Percentiles rank a stretch among this genome's conserved stretches.
Conservation (phyloP, 2,329 filamentous ascomycete species). For the Purpureocillium takamizusanense region DNA sequence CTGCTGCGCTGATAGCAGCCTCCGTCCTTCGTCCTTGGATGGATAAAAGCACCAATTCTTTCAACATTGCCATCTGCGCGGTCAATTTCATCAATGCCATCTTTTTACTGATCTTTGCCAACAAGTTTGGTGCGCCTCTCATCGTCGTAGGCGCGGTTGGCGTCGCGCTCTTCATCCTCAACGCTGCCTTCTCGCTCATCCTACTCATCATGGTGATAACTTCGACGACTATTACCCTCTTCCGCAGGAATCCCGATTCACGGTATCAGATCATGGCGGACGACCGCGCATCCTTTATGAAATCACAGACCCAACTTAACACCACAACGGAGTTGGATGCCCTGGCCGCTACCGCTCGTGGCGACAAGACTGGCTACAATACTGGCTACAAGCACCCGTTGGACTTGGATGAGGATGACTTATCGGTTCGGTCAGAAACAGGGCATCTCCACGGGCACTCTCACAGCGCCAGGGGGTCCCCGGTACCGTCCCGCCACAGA, state of each 20-base stretch:
- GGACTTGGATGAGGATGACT: constrained; percentile 32
- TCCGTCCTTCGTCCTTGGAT: constrained; percentile 87
- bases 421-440: too few species aligned
- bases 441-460: too few species aligned
- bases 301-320: constrained; percentile 75
- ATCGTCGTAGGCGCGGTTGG: constrained; percentile 84
- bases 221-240: constrained; percentile 59
- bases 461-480: too few species aligned
- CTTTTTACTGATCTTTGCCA: constrained; percentile 81
- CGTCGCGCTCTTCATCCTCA: constrained; percentile 80
- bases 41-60: constrained; percentile 96
- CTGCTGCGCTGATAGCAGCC: constrained; percentile 64
- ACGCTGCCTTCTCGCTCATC: constrained; percentile 74
- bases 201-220: constrained; percentile 68
- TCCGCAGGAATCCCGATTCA: constrained; percentile 88
- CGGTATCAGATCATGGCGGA: constrained; percentile 96
- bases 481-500: too few species aligned
- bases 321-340: constrained; percentile 81
- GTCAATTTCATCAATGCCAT: constrained; percentile 88
- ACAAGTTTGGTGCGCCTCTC: constrained; percentile 74
- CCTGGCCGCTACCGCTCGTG: constrained; percentile 77
- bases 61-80: constrained; percentile 86
- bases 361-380: constrained; percentile 56
- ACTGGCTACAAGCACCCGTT: constrained; percentile 13
- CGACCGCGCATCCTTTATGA: constrained; percentile 94